Base-by-base conservation (phyloP, 1,284 basidiomycete species). In the Naganishia liquefaciens region DNA sequence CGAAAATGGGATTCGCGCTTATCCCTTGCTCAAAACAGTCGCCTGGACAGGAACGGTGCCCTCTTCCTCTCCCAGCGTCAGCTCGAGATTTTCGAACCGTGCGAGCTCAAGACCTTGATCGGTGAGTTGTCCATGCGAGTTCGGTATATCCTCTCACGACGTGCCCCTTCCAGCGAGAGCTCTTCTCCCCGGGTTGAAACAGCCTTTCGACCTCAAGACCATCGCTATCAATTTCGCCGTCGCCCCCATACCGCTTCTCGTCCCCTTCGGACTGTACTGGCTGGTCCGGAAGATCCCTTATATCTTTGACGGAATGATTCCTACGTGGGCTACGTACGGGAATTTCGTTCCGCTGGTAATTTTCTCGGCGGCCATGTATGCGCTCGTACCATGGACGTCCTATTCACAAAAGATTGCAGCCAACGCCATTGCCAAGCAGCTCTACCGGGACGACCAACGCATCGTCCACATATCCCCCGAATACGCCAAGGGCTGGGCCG, bases 21-120 rank as follows among this genome's bases (percentile, higher is more conserved):
- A 54, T 54, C 10, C 9, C 40, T 54, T 25, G 19, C 19, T 5
- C 40, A 11, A 25, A 19, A 54, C 39, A 4, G 7, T 44, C 43
- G 19, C n/a, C n/a, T n/a, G n/a, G n/a, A n/a, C n/a, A n/a, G 33
- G 37, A 23, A 54, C 33, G 28, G 37, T 23, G 53, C 39, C 33
- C 53, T 44, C 43, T 17, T 44, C 7, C 39, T 54, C 6, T 54
- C 53, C 9, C 39, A 40, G 33, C 23, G 27, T 19, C 53, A 54
- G 27, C 40, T 54, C 11, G 37, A 37, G 23, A 17, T 54, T 23
- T 54, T 40, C 23, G 28, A 37, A 25, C n/a, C 39, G 11, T 6
- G 27, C 5, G 53, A 54, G 25, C 27, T 54, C 25, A 54, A 23
- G 28, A 39, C 53, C 21, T 39, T 54, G 53, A 54, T 54, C n/a